Percentiles rank a stretch among this genome's conserved stretches.
phyloP scores from a whole-genome alignment of 1,284 basidiomycete genomes.

The Ceratobasidium sp. region DNA sequence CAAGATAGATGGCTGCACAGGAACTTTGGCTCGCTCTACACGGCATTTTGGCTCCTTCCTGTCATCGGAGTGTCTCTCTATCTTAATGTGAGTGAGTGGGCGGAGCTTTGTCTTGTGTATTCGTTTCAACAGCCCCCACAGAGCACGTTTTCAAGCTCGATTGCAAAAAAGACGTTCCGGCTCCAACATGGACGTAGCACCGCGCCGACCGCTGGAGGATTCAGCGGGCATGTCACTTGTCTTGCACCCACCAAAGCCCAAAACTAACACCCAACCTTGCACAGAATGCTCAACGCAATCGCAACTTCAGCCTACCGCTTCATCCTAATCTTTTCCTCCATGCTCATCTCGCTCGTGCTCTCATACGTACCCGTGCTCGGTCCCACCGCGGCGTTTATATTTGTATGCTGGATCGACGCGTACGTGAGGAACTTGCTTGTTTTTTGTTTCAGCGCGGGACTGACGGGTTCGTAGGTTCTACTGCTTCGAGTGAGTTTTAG shows the following conservation, averaged over 20 bases:
- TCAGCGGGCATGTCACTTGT: constrained; percentile 60
- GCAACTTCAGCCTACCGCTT: constrained; percentile 80
- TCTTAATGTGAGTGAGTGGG: constrained; percentile 68
- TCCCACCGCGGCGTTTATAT: constrained; percentile 67
- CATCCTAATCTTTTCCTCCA: constrained; percentile 80
- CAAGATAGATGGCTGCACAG: constrained; percentile 66
- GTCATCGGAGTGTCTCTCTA: constrained; percentile 76
- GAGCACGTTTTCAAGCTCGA: constrained; percentile 76
- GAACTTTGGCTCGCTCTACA: constrained; percentile 79
- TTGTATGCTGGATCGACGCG: constrained; percentile 83
- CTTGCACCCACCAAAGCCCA: constrained; percentile 1
- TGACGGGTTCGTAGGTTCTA: constrained; percentile 69
- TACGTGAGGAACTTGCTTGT: constrained; percentile 62
- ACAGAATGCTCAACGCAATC: constrained; percentile 68
- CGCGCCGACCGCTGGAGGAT: constrained; percentile 62
- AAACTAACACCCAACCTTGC: background rate
- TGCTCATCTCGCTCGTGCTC: constrained; percentile 73
- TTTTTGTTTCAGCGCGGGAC: constrained; percentile 14
- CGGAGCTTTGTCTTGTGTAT: background rate
- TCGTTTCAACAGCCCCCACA: constrained; percentile 52
- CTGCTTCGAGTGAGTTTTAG: constrained; percentile 77
- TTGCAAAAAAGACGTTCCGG: constrained; percentile 75
- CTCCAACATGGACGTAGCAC: constrained; percentile 72
- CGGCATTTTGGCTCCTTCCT: constrained; percentile 77
- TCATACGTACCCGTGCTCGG: constrained; percentile 73